These are phyloP conservation scores for Eucalyptus urophylla DNA, from an alignment of 345 rosid genomes.

Conservation along the genomic window DNA sequence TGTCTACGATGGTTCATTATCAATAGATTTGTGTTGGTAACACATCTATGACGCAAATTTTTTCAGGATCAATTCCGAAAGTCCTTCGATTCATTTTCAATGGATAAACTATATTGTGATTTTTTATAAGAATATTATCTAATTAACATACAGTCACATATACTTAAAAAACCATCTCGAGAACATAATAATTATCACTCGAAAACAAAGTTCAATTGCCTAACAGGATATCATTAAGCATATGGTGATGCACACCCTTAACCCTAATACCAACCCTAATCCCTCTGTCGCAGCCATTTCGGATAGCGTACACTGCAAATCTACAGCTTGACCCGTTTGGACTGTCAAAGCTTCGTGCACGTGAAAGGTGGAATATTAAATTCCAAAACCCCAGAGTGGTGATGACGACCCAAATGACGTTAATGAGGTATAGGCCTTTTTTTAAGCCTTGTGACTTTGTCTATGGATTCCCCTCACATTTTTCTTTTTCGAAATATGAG, in stretches of 20 bases:
- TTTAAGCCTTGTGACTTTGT: not conserved
- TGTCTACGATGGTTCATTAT: not conserved
- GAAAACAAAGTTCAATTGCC: not conserved
- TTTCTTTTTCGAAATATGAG: not conserved
- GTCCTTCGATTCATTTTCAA: rapidly evolving
- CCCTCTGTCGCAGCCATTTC: not conserved
- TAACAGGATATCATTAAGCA: not conserved
- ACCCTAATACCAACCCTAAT: not conserved
- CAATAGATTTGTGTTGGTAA: not conserved
- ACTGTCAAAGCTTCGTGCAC: not conserved
- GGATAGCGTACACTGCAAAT: not conserved
- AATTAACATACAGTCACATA: too few species aligned
- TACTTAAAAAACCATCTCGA: rapidly evolving
- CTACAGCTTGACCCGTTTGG: not conserved
- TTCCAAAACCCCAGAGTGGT: not conserved
- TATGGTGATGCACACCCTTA: not conserved
- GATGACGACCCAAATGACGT: not conserved
- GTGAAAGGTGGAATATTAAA: not conserved
- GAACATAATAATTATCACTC: not conserved
- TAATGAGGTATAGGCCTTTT: not conserved
- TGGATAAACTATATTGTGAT: rapidly evolving
- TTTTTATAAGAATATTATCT: not conserved
- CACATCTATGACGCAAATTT: not conserved
- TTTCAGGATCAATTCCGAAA: not conserved
- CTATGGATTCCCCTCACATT: not conserved